These are phyloP conservation scores for Ustilago loliicola DNA, from an alignment of 1,284 basidiomycete species.

Conservation along the genomic window DNA sequence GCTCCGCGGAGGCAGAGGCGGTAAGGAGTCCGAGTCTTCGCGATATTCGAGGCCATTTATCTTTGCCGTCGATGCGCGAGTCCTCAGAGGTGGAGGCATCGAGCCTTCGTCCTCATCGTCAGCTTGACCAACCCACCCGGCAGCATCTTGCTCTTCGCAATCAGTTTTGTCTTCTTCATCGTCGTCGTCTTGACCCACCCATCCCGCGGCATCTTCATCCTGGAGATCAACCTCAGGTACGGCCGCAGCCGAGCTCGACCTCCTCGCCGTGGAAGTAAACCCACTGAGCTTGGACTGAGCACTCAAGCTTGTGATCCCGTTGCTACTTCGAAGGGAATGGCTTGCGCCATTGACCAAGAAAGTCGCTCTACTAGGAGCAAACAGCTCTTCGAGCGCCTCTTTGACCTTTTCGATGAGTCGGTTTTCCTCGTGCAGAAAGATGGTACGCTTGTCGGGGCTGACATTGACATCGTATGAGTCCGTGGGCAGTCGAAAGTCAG, in stretches of 20 bases:
- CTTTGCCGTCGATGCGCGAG: background rate
- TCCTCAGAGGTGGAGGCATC: background rate
- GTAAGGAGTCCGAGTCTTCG: slow-evolving; percentile 16
- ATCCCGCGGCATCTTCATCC: slow-evolving; percentile 32
- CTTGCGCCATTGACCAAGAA: slow-evolving; percentile 71
- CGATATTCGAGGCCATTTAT: slow-evolving; percentile 31
- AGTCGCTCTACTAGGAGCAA: slow-evolving; percentile 79
- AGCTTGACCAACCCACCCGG: background rate
- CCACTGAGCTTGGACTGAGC: slow-evolving; percentile 25
- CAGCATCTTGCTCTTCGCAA: background rate
- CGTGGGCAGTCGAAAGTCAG: slow-evolving; percentile 84
- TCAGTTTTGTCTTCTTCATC: slow-evolving; percentile 12
- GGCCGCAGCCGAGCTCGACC: background rate
- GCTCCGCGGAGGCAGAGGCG: background rate
- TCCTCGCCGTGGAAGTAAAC: background rate
- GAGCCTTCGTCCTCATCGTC: background rate
- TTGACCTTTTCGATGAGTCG: slow-evolving; percentile 78
- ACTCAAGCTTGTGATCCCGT: slow-evolving; percentile 13
- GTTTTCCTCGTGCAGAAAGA: slow-evolving; percentile 89
- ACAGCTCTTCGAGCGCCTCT: slow-evolving; percentile 77
- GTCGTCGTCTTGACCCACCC: background rate
- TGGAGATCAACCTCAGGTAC: slow-evolving; percentile 22
- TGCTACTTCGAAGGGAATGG: slow-evolving; percentile 31
- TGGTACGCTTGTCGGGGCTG: slow-evolving; percentile 94
- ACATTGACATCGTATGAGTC: slow-evolving; percentile 94